Evolutionary conservation across 495 filamentous ascomycete species (phyloP).

Genomic region (Annulohypoxylon maeteangense): DNA sequence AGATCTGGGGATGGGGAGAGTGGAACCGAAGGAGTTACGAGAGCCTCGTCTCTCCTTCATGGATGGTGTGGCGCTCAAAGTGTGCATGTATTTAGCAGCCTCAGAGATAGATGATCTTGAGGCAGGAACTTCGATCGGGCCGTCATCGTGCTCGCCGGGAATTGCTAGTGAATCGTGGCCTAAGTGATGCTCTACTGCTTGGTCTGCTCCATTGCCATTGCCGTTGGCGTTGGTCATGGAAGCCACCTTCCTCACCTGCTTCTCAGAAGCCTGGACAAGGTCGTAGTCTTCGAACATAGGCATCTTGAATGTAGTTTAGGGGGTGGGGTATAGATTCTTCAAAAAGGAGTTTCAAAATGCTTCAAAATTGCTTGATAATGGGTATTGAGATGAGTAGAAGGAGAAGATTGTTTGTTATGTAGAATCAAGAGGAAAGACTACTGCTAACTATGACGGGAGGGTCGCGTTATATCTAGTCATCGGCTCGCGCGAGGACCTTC

Average conservation of each 20-base stretch:
- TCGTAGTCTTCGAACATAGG: conserved; percentile 70
- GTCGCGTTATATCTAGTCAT: conserved; percentile 40
- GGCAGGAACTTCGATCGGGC: conserved; percentile 77
- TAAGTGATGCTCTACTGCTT: conserved; percentile 4
- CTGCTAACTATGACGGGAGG: conserved; percentile 26
- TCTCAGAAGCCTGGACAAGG: conserved; percentile 55
- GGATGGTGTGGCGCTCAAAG: conserved; percentile 73
- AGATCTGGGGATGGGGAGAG: conserved; percentile 78
- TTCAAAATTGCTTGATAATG: conserved; percentile 11
- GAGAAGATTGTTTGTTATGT: conserved; percentile 24
- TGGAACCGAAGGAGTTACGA: conserved; percentile 81
- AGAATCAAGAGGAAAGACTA: conserved; percentile 15
- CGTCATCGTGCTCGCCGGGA: conserved; percentile 58
- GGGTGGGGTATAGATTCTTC: not conserved
- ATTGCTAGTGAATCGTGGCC: conserved; percentile 54
- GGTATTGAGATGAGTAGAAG: not conserved
- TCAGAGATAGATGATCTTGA: conserved; percentile 75
- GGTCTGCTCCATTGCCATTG: conserved; percentile 38
- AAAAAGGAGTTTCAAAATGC: not conserved
- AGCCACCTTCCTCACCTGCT: conserved; percentile 44
- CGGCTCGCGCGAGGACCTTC: not conserved
- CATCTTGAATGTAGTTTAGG: conserved; percentile 59
- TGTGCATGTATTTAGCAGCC: conserved; percentile 77
- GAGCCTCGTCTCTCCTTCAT: conserved; percentile 73
- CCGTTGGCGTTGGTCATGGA: conserved; percentile 29